Percentiles rank a stretch among this genome's conserved stretches.
These are phyloP conservation scores for Plasmopara viticola DNA, from an alignment of 352 stramenopile genomes.

Conservation along the genomic window DNA sequence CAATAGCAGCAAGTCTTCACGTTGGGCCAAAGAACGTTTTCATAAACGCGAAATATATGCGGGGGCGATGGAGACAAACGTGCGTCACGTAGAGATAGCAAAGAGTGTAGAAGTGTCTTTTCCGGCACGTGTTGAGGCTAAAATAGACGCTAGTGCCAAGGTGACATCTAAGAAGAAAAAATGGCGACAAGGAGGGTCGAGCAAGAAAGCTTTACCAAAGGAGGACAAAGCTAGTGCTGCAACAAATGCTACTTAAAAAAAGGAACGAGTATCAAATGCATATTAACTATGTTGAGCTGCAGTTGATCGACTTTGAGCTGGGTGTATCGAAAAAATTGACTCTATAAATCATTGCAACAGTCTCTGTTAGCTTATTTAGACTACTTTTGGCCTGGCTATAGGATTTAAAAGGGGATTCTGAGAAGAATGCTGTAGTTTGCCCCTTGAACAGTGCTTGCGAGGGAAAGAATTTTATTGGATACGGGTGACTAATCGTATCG, in stretches of 20 bases:
- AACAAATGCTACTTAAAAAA: not conserved
- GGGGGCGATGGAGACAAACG: constrained; percentile 1
- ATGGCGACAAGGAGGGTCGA: constrained; percentile 13
- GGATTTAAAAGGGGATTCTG: too few relatives aligned
- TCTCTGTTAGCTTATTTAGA: too few relatives aligned
- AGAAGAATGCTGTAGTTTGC: too few relatives aligned
- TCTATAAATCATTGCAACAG: too few relatives aligned
- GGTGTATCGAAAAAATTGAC: too few relatives aligned
- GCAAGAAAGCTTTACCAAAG: constrained; percentile 15
- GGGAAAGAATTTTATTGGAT: too few relatives aligned
- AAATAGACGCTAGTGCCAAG: not conserved
- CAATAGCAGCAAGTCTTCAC: constrained; percentile 1
- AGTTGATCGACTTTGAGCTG: too few relatives aligned
- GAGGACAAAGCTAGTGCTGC: constrained; percentile 7
- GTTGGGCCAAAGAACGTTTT: constrained; percentile 3
- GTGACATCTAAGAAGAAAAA: constrained; percentile 20
- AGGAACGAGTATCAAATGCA: too few relatives aligned
- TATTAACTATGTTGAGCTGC: too few relatives aligned
- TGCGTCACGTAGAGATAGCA: constrained; percentile 7
- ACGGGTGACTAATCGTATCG: too few relatives aligned
- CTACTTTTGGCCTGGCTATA: too few relatives aligned
- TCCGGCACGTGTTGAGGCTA: not conserved
- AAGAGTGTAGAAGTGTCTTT: not conserved
- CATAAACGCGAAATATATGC: constrained; percentile 12
- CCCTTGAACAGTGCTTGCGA: too few relatives aligned